Percentiles rank a stretch among this genome's conserved stretches.
Evolutionary conservation across 2,329 filamentous ascomycete genomes (phyloP).

Genomic region (Neoascochyta sp.): DNA sequence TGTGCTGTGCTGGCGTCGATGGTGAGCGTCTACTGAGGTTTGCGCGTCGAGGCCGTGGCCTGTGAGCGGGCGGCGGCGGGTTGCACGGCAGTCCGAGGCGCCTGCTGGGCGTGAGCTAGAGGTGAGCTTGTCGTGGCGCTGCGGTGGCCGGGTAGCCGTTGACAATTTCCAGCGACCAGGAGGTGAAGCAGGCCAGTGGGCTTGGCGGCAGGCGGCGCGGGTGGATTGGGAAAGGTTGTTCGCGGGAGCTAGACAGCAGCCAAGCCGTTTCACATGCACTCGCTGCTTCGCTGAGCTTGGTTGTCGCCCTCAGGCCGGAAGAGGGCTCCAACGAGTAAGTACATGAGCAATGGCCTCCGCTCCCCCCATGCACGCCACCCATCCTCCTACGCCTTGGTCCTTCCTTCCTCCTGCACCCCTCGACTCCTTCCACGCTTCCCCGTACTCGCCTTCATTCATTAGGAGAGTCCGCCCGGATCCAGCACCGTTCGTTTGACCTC

Average conservation of each 20-base stretch:
- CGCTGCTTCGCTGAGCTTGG: conserved; percentile 33
- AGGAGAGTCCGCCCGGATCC: conserved; percentile 21
- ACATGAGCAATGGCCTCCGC: conserved; percentile 26
- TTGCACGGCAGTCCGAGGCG: conserved; percentile 5
- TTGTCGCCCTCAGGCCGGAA: no score
- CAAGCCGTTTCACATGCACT: conserved; percentile 39
- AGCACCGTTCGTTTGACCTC: conserved; percentile 13
- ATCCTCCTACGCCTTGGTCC: conserved; percentile 13
- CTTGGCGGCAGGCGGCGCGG: conserved; percentile 21
- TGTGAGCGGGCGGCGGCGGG: conserved; percentile 3
- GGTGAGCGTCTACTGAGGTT: conserved; percentile 10
- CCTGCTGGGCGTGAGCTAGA: no score
- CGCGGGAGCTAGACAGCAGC: conserved; percentile 27
- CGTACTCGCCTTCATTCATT: conserved; percentile 29
- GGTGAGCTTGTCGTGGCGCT: no score
- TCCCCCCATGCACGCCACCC: conserved; percentile 4
- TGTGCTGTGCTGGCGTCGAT: conserved; percentile 3
- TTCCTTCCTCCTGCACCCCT: conserved; percentile 16
- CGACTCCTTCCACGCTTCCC: conserved; percentile 14
- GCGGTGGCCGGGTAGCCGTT: no score
- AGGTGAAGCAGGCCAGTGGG: conserved; percentile 22
- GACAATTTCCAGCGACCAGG: no score
- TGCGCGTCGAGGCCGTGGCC: no score
- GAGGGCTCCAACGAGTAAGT: no score
- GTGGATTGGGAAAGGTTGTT: conserved; percentile 23